Evolutionary conservation across 306 rosid species (phyloP), one percentile per base, ranked within the genome.

Genomic region (Ammopiptanthus mongolicus): DNA sequence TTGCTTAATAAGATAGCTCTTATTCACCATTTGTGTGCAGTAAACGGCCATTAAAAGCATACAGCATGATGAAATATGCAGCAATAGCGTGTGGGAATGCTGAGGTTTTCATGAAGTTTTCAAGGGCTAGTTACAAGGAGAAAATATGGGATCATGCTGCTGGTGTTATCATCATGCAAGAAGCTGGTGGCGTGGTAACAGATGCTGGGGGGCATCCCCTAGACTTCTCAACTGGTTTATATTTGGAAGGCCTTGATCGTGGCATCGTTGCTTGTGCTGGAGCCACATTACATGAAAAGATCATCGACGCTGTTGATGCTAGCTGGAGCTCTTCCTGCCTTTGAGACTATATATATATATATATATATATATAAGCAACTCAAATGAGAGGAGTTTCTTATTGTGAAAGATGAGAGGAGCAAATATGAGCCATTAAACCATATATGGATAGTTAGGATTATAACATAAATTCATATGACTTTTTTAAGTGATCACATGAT

Each of bases 61-160:
- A 86, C 77, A 88, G 81, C 89, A 91, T 87, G 96, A 87, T 86
- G 60, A 92, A 90, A 73, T 95, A 95, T 56, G 96, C 89, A 10
- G 90, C 97, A 21, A 92, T 95, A 67, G 99, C 97, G 15, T 88
- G 92, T 29, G 99, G 99, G 15, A 91, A 95, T 80, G 99, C 99
- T 0, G 97, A 92, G 91, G 88, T 84, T 46, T 95, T 90, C 74
- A 88, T 95, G 97, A 90, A 95, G 88, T 95, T 95, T 95, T 87
- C 92, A 6, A 87, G 88, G 68, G 83, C 88, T 25, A 92, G 97
- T 74, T 82, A 86, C 85, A 91, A 88, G 71, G 99, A 95, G 88
- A 95, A 89, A 84, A 86, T 88, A 77, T 92, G 99, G 97, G 97
- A 95, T 71, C 99, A 95, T 33, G 97, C 99, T 29, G 99, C 99